phyloP scores from a whole-genome alignment of 805 yeast genomes.

The Wickerhamiella domercqiae region DNA sequence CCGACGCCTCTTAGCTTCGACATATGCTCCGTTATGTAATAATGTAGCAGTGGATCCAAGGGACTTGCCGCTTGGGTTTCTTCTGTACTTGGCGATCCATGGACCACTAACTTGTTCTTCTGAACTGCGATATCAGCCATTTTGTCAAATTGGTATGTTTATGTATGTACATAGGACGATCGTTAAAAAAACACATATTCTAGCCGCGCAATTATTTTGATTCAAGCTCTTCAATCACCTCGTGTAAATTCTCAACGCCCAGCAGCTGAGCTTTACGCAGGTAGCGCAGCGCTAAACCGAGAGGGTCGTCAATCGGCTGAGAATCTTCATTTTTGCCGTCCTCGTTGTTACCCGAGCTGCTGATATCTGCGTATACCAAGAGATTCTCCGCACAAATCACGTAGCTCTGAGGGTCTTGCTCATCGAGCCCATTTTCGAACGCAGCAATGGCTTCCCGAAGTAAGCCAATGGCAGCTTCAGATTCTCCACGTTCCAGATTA shows the following conservation, averaged over 20 bases:
- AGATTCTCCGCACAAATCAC: conserved; percentile 75
- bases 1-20: conserved; percentile 33
- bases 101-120: not conserved
- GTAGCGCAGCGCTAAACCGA: no score
- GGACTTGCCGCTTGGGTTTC: not conserved
- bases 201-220: conserved; percentile 8
- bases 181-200: no score
- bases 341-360: no score
- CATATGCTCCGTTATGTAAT: conserved; percentile 5
- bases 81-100: not conserved
- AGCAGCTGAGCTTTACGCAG: conserved; percentile 19
- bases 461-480: conserved; percentile 2
- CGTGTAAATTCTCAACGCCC: conserved; percentile 25
- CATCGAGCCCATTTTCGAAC: conserved; percentile 44
- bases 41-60: not conserved
- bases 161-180: no score
- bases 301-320: not conserved
- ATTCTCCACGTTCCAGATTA: no score
- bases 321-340: conserved; percentile 42
- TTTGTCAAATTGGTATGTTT: not conserved
- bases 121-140: not conserved
- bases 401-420: conserved; percentile 67
- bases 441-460: conserved; percentile 41
- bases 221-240: conserved; percentile 24
- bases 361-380: conserved; percentile 67